These are phyloP conservation scores for Stenogyne calaminthoides DNA, from an alignment of 305 asterid genomes.

Conservation along the genomic window DNA sequence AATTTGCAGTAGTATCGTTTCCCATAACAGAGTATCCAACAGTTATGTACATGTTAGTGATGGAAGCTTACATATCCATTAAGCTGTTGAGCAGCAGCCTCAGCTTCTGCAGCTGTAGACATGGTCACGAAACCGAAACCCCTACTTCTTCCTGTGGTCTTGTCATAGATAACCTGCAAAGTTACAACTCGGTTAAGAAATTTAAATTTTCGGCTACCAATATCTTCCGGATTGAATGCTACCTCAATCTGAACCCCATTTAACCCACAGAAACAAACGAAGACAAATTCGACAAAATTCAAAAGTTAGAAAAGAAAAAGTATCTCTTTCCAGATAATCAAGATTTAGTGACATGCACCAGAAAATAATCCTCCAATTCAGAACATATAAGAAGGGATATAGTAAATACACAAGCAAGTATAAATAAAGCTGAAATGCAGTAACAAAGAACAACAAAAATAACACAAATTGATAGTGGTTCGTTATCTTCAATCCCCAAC, in stretches of 20 bases:
- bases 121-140: constrained; percentile 93
- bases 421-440: neutral
- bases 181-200: constrained; percentile 13
- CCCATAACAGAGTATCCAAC: too few relatives aligned
- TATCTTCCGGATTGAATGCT: neutral
- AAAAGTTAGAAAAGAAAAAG: neutral
- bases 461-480: neutral
- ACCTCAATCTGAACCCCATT: too few relatives aligned
- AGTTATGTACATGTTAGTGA: neutral
- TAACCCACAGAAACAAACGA: neutral
- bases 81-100: constrained; percentile 70
- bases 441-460: neutral
- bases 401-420: neutral
- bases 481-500: neutral
- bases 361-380: constrained; percentile 4
- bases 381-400: neutral
- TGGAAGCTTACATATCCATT: constrained; percentile 73
- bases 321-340: neutral
- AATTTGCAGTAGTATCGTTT: neutral
- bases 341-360: neutral
- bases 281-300: neutral
- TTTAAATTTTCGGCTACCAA: neutral
- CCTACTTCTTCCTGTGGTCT: constrained; percentile 78
- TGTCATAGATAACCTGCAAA: constrained; percentile 86
- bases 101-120: constrained; percentile 70